These are phyloP conservation scores for Otatea glauca DNA, from an alignment of 176 grass and related monocot species.

Conservation along the genomic window DNA sequence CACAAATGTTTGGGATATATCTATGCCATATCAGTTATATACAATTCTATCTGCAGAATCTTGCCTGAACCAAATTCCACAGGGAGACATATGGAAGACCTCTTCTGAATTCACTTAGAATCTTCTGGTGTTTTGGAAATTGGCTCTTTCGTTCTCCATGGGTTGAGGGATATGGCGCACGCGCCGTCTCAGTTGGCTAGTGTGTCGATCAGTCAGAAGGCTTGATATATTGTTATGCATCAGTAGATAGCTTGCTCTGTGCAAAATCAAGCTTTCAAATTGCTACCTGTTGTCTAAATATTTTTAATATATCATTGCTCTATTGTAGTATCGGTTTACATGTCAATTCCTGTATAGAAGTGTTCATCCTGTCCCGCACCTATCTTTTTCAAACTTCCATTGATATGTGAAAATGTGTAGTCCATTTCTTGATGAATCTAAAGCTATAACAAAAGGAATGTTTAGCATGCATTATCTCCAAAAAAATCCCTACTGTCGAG, in stretches of 20 bases:
- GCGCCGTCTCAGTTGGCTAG: background rate
- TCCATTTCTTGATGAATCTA: background rate
- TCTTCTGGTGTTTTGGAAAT: background rate
- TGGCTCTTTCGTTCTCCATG: background rate
- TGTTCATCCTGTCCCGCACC: background rate
- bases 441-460: background rate
- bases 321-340: background rate
- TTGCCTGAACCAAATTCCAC: constrained; percentile 22
- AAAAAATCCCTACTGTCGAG: constrained; percentile 3
- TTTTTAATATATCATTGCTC: background rate
- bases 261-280: background rate
- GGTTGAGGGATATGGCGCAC: background rate
- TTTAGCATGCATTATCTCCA: background rate
- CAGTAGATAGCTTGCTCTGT: background rate
- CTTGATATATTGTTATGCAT: background rate
- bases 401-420: background rate
- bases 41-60: constrained; percentile 6
- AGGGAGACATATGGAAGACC: background rate
- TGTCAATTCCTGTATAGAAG: background rate
- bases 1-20: constrained; percentile 28
- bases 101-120: constrained; percentile 7
- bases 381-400: background rate
- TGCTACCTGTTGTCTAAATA: background rate
- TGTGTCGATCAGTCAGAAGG: background rate
- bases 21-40: constrained; percentile 12